Conservation (phyloP, 1,284 basidiomycete species). For the Fomitopsis palustris region DNA sequence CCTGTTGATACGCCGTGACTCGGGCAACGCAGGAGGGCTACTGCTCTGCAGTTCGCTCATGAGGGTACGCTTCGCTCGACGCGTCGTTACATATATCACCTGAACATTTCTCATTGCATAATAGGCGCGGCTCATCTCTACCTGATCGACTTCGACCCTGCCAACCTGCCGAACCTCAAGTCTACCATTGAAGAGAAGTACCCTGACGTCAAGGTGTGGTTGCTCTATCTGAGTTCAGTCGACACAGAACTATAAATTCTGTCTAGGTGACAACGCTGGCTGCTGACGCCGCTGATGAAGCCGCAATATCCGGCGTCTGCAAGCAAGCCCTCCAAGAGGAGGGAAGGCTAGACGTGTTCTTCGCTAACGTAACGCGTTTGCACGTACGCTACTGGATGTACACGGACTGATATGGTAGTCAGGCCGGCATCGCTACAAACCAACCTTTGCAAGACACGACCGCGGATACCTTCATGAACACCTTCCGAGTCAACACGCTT, state of each 20-base stretch:
- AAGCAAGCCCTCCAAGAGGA: conserved; percentile 75
- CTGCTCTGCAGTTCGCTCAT: conserved; percentile 75
- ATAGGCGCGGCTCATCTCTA: conserved; percentile 86
- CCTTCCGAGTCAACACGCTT: conserved; percentile 78
- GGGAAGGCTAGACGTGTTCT: conserved; percentile 89
- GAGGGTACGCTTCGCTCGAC: conserved; percentile 50
- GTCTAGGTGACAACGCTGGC: conserved; percentile 65
- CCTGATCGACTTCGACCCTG: conserved; percentile 73
- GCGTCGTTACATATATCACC: neutral
- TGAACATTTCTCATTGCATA: neutral
- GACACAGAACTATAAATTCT: neutral
- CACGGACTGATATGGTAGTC: neutral
- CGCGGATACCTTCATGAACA: conserved; percentile 68
- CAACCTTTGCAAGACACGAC: conserved; percentile 54
- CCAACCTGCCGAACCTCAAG: conserved; percentile 72
- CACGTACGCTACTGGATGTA: neutral
- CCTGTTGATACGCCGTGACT: neutral
- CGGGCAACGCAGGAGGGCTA: conserved; percentile 55
- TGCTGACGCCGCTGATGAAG: conserved; percentile 83
- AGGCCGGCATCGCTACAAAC: conserved; percentile 63
- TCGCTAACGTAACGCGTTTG: conserved; percentile 72
- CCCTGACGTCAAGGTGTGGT: conserved; percentile 71
- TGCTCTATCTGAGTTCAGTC: neutral
- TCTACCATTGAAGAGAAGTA: conserved; percentile 65
- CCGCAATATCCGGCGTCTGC: conserved; percentile 68